Conservation (phyloP, 768 basidiomycete species). For the Cystofilobasidium capitatum region DNA sequence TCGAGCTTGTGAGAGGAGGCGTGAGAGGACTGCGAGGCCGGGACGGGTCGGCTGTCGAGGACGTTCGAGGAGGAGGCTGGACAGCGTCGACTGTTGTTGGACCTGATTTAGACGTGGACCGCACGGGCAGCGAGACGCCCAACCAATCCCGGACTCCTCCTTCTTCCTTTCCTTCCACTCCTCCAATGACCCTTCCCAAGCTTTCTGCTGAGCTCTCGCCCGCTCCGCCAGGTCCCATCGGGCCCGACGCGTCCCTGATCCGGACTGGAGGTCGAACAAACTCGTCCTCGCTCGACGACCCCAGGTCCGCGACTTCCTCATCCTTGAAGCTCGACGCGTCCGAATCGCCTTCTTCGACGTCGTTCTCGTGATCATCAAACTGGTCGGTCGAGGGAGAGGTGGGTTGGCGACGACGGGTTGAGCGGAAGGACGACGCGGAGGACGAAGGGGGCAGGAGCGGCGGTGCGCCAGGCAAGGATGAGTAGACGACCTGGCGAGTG, state of each 20-base stretch:
- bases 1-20: neutral
- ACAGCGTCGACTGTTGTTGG: too few relatives aligned
- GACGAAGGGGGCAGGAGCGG: neutral
- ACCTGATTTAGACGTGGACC: too few relatives aligned
- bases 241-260: too few relatives aligned
- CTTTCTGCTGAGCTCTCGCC: neutral
- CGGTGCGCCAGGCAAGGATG: neutral
- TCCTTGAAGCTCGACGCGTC: constrained; percentile 3
- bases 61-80: too few relatives aligned
- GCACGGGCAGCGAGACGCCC: neutral
- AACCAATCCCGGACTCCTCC: neutral
- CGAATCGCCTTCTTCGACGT: neutral
- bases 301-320: constrained; percentile 1
- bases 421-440: too few relatives aligned
- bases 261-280: neutral
- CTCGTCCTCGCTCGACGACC: constrained; percentile 1
- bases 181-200: too few relatives aligned
- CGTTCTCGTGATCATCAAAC: neutral
- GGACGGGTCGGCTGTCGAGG: neutral
- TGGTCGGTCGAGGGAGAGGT: neutral
- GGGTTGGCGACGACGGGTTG: neutral
- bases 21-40: neutral
- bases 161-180: neutral
- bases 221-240: neutral
- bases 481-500: neutral